A percentile compares a stretch with the other conserved stretches of the same genome.
Evolutionary conservation across 1,284 basidiomycete species (phyloP).

Genomic region (Apiotrichum sp.): DNA sequence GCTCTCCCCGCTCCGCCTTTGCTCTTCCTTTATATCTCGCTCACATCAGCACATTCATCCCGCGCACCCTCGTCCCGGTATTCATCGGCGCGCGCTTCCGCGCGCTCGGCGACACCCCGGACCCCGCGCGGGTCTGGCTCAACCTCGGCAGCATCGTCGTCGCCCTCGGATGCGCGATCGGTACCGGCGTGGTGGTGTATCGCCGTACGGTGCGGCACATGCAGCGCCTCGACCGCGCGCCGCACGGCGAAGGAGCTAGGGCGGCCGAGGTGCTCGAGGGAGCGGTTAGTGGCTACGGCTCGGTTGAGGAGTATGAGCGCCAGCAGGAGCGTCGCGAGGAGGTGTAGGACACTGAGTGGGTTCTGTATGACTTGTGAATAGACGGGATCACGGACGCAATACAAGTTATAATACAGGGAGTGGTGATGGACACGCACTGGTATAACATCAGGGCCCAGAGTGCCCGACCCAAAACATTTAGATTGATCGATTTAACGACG

Average conservation of each 20-base stretch:
- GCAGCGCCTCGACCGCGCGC: slow-evolving; percentile 19
- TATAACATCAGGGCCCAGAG: no score
- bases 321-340: no score
- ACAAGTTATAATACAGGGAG: no score
- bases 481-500: no score
- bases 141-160: slow-evolving; percentile 39
- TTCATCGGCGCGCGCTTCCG: slow-evolving; percentile 45
- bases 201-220: slow-evolving; percentile 42
- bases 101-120: slow-evolving; percentile 30
- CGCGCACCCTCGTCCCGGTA: slow-evolving; percentile 40
- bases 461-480: no score
- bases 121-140: slow-evolving; percentile 40
- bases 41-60: slow-evolving; percentile 27
- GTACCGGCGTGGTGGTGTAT: slow-evolving; percentile 42
- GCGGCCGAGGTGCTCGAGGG: slow-evolving; percentile 33
- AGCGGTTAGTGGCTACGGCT: neutral
- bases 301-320: neutral
- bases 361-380: no score
- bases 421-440: no score
- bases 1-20: no score
- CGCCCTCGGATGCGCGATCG: slow-evolving; percentile 27
- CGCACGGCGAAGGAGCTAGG: slow-evolving; percentile 26
- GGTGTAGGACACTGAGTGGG: no score
- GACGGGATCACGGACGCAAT: no score
- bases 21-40: neutral